Evolutionary conservation across 169 alveolate species (phyloP).

Genomic region (Plasmodium inui): DNA sequence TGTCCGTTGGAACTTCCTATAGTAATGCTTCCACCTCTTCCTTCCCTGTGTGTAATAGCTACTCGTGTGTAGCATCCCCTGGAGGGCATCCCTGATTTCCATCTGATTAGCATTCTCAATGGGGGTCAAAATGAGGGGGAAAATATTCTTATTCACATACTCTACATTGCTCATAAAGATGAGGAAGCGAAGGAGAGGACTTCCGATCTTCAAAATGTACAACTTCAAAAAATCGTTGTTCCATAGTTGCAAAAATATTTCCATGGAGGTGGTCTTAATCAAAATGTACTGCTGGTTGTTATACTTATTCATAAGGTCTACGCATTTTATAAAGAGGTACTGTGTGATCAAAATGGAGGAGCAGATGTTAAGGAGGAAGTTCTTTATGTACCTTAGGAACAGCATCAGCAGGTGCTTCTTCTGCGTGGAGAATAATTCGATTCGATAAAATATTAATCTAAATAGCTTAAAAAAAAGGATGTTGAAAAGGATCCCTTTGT

Average conservation of each 20-base stretch:
- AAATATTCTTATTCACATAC: slow-evolving; percentile 53
- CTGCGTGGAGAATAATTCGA: slow-evolving; percentile 14
- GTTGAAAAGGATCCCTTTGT: slow-evolving; percentile 15
- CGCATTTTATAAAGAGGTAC: slow-evolving; percentile 53
- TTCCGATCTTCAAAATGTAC: slow-evolving; percentile 35
- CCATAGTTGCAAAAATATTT: slow-evolving; percentile 65
- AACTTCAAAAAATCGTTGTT: slow-evolving; percentile 46
- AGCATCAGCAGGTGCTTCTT: slow-evolving; percentile 46
- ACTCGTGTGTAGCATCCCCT: neutral
- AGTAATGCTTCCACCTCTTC: slow-evolving; percentile 26
- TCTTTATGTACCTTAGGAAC: slow-evolving; percentile 48
- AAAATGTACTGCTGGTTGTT: slow-evolving; percentile 62
- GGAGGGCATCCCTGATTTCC: neutral
- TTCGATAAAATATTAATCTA: slow-evolving; percentile 28
- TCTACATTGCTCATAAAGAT: slow-evolving; percentile 60
- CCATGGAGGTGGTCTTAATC: slow-evolving; percentile 57
- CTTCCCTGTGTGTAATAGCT: slow-evolving; percentile 1
- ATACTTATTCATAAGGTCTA: slow-evolving; percentile 54
- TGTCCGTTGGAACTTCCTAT: neutral
- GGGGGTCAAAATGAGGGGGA: slow-evolving; percentile 17
- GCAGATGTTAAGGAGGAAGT: slow-evolving; percentile 63
- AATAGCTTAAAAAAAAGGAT: slow-evolving; percentile 53
- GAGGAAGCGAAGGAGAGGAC: slow-evolving; percentile 25
- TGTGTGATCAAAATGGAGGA: slow-evolving; percentile 47
- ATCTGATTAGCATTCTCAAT: slow-evolving; percentile 31